phyloP scores from a whole-genome alignment of 306 rosid species.

The Rosa chinensis region DNA sequence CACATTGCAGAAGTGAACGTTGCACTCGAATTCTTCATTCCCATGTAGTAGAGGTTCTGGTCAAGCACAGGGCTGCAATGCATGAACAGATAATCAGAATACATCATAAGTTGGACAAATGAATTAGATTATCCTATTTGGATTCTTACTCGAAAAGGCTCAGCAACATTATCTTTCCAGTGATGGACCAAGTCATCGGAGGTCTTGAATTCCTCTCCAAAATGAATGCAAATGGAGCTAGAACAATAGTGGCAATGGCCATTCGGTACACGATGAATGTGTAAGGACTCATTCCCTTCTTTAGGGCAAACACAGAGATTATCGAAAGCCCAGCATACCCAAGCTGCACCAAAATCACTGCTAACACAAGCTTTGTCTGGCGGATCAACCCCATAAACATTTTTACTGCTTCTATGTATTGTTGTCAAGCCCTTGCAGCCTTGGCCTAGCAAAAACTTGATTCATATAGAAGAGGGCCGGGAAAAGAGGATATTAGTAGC shows the following conservation, averaged over 20 bases:
- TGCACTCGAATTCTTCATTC: slow-evolving; percentile 30
- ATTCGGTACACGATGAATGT: slow-evolving; percentile 32
- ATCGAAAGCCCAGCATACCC: slow-evolving; percentile 35
- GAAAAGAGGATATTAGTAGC: neutral
- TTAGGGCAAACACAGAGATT: slow-evolving; percentile 32
- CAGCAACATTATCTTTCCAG: slow-evolving; percentile 16
- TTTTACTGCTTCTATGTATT: neutral
- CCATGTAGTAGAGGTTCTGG: slow-evolving; percentile 34
- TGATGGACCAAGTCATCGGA: slow-evolving; percentile 25
- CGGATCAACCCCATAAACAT: neutral
- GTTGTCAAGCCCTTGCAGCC: neutral
- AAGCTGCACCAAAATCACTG: slow-evolving; percentile 29
- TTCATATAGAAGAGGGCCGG: neutral
- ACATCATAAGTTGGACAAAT: neutral
- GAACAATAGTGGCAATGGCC: slow-evolving; percentile 30
- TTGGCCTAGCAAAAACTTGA: neutral
- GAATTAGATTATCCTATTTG: neutral
- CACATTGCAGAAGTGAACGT: slow-evolving; percentile 42
- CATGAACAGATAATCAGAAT: neutral
- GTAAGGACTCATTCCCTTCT: slow-evolving; percentile 41
- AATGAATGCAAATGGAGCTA: slow-evolving; percentile 36
- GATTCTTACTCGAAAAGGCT: slow-evolving; percentile 35
- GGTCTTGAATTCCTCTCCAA: slow-evolving; percentile 29
- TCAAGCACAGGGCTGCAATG: slow-evolving; percentile 39
- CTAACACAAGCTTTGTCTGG: slow-evolving; percentile 25